phyloP scores from a whole-genome alignment of 768 basidiomycete species.

The Suillus fuscotomentosus region DNA sequence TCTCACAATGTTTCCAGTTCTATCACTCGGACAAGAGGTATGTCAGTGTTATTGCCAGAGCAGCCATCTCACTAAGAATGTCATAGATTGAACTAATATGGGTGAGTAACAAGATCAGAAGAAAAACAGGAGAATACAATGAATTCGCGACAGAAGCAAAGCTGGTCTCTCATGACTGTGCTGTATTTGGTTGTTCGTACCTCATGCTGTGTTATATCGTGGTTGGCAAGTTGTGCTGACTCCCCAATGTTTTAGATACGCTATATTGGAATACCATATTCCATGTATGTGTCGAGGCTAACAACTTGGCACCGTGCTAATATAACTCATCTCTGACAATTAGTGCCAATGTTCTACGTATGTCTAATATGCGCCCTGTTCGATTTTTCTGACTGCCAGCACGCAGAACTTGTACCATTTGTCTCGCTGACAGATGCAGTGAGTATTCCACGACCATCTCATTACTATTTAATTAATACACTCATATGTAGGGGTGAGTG shows the following conservation, averaged over 20 bases:
- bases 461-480: background rate
- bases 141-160: background rate
- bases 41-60: background rate
- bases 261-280: background rate
- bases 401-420: background rate
- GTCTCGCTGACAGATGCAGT: background rate
- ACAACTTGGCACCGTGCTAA: background rate
- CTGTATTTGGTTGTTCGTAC: background rate
- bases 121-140: background rate
- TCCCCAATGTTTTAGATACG: background rate
- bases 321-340: background rate
- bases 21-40: background rate
- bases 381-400: background rate
- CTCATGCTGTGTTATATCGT: background rate
- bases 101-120: background rate
- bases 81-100: background rate
- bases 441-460: background rate
- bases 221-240: background rate
- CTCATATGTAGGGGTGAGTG: background rate
- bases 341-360: background rate
- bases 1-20: background rate
- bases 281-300: background rate
- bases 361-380: background rate
- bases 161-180: background rate
- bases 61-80: background rate